These are phyloP conservation scores for Tylopilus rubrobrunneus DNA, from an alignment of 768 basidiomycete genomes.

Conservation along the genomic window DNA sequence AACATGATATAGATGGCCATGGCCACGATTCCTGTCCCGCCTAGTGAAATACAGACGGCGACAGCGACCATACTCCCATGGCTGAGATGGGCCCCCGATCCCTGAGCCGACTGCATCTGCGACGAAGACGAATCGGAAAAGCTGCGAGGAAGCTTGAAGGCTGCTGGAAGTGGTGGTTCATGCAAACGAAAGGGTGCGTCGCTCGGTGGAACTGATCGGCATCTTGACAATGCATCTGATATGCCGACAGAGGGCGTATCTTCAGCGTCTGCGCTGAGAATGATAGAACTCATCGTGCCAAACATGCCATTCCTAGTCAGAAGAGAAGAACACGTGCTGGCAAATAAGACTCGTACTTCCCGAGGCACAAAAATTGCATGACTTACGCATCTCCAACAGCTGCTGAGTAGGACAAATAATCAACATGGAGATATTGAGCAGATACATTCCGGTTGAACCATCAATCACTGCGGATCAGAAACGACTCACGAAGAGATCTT, in stretches of 20 bases:
- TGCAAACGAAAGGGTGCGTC: neutral
- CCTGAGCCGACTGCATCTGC: slow-evolving; percentile 5
- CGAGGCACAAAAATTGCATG: neutral
- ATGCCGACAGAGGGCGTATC: slow-evolving; percentile 1
- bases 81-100: neutral
- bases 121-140: neutral
- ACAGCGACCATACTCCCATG: slow-evolving; percentile 7
- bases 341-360: neutral
- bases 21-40: slow-evolving; percentile 15
- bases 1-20: slow-evolving; percentile 15
- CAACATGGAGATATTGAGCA: neutral
- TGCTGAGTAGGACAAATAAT: slow-evolving; percentile 11
- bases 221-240: slow-evolving; percentile 6
- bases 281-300: slow-evolving; percentile 13
- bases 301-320: slow-evolving; percentile 37
- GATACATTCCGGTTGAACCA: neutral
- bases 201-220: slow-evolving; percentile 2
- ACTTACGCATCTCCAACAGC: slow-evolving; percentile 45
- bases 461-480: neutral
- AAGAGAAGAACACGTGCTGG: slow-evolving; percentile 1
- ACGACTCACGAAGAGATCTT: slow-evolving; percentile 32
- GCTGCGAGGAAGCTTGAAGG: neutral
- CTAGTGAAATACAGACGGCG: slow-evolving; percentile 22
- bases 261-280: neutral
- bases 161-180: neutral